Percentiles rank a stretch among this genome's conserved stretches.
phyloP scores from a whole-genome alignment of 2,329 filamentous ascomycete species.

The Akanthomyces muscarius region DNA sequence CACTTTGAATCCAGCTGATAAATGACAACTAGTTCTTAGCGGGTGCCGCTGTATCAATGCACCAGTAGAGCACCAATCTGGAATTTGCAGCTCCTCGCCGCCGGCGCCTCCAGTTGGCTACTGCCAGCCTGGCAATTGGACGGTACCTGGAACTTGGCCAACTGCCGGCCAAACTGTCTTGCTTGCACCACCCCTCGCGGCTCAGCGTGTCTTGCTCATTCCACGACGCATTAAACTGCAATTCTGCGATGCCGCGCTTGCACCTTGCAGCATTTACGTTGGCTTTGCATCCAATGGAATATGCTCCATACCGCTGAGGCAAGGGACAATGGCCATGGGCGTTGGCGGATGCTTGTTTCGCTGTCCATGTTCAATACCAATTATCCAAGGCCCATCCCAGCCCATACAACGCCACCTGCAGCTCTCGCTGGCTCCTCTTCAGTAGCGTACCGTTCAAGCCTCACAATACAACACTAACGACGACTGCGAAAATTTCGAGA shows the following conservation, averaged over 20 bases:
- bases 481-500: neutral
- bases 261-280: neutral
- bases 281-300: neutral
- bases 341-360: neutral
- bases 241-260: neutral
- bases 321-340: neutral
- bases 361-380: neutral
- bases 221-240: neutral
- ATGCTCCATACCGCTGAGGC: neutral
- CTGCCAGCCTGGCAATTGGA: neutral
- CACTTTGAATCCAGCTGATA: neutral
- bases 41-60: neutral
- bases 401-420: neutral
- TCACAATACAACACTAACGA: neutral
- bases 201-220: neutral
- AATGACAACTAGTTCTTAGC: neutral
- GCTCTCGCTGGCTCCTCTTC: neutral
- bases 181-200: neutral
- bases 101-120: neutral
- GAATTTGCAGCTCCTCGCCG: neutral
- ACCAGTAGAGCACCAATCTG: neutral
- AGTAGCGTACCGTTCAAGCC: neutral
- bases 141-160: neutral
- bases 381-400: neutral
- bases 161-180: conserved; percentile 2